Evolutionary conservation across 2,329 filamentous ascomycete species (phyloP).

Genomic region (Aspergillus melleus): DNA sequence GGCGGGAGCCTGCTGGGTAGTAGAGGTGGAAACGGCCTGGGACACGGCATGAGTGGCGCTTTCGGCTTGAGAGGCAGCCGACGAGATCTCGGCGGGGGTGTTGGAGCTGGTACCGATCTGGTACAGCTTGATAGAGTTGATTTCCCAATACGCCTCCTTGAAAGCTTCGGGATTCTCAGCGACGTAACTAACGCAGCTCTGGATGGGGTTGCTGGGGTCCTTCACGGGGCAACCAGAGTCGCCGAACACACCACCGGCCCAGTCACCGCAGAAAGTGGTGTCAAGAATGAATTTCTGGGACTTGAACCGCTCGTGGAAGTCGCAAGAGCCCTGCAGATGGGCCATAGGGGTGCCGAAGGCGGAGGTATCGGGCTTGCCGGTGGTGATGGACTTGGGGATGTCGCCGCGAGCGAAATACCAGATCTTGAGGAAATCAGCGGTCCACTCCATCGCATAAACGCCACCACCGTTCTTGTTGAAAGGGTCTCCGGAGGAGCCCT

Average conservation of each 20-base stretch:
- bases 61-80: background rate
- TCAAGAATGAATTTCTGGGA: conserved; percentile 49
- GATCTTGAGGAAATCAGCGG: conserved; percentile 47
- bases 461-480: conserved; percentile 56
- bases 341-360: conserved; percentile 50
- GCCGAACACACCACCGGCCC: conserved; percentile 51
- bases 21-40: background rate
- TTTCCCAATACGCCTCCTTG: conserved; percentile 72
- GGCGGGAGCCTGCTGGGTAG: background rate
- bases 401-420: conserved; percentile 52
- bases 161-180: conserved; percentile 68
- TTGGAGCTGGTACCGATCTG: conserved; percentile 23
- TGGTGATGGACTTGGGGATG: conserved; percentile 48
- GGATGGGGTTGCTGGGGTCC: conserved; percentile 61
- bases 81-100: background rate
- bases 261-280: conserved; percentile 57
- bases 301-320: conserved; percentile 43
- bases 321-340: conserved; percentile 44
- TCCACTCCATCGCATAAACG: conserved; percentile 53
- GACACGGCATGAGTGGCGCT: background rate
- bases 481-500: conserved; percentile 50
- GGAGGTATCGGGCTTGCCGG: conserved; percentile 44
- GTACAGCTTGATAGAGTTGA: conserved; percentile 72
- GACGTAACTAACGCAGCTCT: conserved; percentile 70
- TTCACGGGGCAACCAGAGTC: conserved; percentile 59